Evolutionary conservation across 352 stramenopile species (phyloP).

Genomic region (Phytopythium kandeliae): DNA sequence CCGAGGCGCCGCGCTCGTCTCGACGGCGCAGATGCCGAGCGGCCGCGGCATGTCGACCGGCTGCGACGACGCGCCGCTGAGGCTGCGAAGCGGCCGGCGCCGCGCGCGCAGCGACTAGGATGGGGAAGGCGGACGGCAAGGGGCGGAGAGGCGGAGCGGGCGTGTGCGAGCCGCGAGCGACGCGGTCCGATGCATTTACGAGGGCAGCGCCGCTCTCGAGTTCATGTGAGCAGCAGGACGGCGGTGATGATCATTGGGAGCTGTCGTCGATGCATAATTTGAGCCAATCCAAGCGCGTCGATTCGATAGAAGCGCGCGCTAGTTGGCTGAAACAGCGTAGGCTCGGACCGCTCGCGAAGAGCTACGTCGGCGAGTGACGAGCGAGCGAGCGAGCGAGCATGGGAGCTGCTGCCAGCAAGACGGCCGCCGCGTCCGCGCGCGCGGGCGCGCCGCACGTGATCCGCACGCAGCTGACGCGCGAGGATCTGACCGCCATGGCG

Average conservation of each 20-base stretch:
- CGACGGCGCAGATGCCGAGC: too few relatives aligned
- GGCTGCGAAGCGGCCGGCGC: not conserved
- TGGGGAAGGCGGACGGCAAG: not conserved
- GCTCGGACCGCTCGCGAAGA: too few relatives aligned
- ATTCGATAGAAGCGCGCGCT: not conserved
- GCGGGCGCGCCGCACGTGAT: constrained; percentile 16
- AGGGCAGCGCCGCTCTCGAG: not conserved
- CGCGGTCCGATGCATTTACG: not conserved
- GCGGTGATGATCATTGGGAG: too few relatives aligned
- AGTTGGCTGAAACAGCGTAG: constrained; percentile 1
- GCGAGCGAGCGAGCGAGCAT: constrained; percentile 10
- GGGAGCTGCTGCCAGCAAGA: constrained; percentile 26
- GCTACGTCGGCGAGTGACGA: too few relatives aligned
- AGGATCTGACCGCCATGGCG: constrained; percentile 24
- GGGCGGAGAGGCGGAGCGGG: not conserved
- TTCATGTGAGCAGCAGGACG: too few relatives aligned
- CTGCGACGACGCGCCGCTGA: not conserved
- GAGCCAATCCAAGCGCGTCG: not conserved
- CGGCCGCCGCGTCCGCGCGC: constrained; percentile 4
- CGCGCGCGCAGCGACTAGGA: not conserved
- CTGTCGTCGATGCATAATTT: too few relatives aligned
- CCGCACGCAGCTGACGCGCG: constrained; percentile 33
- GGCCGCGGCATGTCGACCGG: too few relatives aligned
- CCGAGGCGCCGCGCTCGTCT: too few relatives aligned
- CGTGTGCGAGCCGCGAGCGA: too few relatives aligned